These are phyloP conservation scores for Glonium stellatum DNA, from an alignment of 495 filamentous ascomycete species.

Conservation along the genomic window DNA sequence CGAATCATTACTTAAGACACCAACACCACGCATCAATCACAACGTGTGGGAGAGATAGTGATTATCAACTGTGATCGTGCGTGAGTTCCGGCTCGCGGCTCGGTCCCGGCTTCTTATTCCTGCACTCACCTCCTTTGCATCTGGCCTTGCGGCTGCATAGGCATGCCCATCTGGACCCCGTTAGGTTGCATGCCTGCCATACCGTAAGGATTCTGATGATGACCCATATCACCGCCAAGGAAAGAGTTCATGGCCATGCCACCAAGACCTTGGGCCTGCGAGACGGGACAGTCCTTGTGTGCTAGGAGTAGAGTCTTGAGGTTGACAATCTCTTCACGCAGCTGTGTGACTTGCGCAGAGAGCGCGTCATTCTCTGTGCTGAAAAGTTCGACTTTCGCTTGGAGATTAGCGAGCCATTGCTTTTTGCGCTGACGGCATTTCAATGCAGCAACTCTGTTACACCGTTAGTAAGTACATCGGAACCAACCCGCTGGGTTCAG, in stretches of 20 bases:
- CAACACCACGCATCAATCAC: background rate
- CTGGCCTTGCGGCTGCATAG: conserved; percentile 23
- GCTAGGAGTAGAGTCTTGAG: conserved; percentile 89
- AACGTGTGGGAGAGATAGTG: background rate
- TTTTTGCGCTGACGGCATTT: conserved; percentile 99
- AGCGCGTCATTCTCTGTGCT: conserved; percentile 85
- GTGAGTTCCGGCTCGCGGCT: background rate
- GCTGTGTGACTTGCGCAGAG: conserved; percentile 67
- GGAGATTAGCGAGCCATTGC: conserved; percentile 94
- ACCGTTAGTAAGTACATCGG: conserved; percentile 10
- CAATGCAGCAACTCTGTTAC: conserved; percentile 76
- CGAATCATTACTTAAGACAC: background rate
- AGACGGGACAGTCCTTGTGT: conserved; percentile 94
- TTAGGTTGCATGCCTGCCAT: conserved; percentile 48
- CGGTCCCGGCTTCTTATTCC: background rate
- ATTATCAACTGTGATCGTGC: conserved; percentile 2
- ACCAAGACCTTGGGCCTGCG: conserved; percentile 75
- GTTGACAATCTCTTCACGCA: conserved; percentile 91
- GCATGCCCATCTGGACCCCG: conserved; percentile 25
- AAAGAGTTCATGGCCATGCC: conserved; percentile 60
- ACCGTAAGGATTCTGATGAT: conserved; percentile 64
- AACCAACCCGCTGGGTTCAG: background rate
- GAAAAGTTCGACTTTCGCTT: conserved; percentile 89
- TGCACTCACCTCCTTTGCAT: conserved; percentile 15
- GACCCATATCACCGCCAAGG: conserved; percentile 36